Base-by-base conservation (phyloP, 2,329 filamentous ascomycete genomes). In the Teratosphaeria viscida region DNA sequence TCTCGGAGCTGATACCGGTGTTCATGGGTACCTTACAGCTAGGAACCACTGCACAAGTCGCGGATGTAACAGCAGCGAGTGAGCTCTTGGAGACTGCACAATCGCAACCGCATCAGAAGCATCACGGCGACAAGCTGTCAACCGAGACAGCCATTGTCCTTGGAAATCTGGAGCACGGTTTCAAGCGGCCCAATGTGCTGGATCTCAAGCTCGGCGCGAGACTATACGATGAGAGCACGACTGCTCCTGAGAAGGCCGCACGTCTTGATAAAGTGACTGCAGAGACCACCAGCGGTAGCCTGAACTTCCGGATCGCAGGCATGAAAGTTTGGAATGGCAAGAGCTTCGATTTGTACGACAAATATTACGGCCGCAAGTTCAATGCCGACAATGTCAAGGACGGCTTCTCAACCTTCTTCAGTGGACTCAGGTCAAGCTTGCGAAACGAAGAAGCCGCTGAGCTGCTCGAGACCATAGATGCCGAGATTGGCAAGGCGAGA, bases 201-300 rank as follows among this genome's bases (percentile, higher is more conserved):
- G 94, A 99, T 71, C 83, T 95, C 64, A 99, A 99, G 77, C 83
- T 99, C 23, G 94, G 94, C 52, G 82, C 85, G 56, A 83, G 89
- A 35, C 77, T 99, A 5, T 97, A 91, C 87, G 59, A 57, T 29
- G 92, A 89, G 14, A 89, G 95, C 43, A 78, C 79, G 62, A 82
- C 85, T 3, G 78, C 79, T 27, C 73, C 77, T 0, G 78, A 81
- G 34, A 87, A 87, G 71, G 76, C 83, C 16, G 78, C 74, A 27
- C 78, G 82, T 57, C 73, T 87, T 27, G 85, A 87, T 67, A 78
- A 80, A 47, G 82, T 86, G 19, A 77, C 82, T 4, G 74, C 77
- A 16, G 77, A 81, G 63, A 85, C 84, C 2, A 87, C 85, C 1
- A 84, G 79, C 64, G 77, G 78, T 4, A 79, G 76, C 54, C 74